These are phyloP conservation scores for Colletotrichum sp. DNA, from an alignment of 2,329 filamentous ascomycete genomes.

Conservation along the genomic window DNA sequence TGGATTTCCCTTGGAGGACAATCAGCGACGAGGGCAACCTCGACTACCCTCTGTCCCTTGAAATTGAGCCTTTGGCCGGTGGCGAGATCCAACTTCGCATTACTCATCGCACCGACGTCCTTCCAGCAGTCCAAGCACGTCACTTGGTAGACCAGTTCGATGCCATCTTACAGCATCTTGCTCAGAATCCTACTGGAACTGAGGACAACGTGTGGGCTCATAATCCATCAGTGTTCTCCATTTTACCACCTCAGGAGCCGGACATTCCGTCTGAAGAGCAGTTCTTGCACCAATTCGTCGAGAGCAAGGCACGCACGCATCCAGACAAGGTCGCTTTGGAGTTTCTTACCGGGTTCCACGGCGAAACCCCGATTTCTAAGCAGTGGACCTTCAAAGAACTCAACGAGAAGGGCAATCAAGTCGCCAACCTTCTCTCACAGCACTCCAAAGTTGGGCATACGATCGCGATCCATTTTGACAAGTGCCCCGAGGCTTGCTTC, in stretches of 20 bases:
- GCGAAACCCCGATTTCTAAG: constrained; percentile 47
- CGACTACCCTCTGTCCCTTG: constrained; percentile 83
- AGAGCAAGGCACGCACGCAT: constrained; percentile 58
- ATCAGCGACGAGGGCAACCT: constrained; percentile 70
- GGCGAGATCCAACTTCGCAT: constrained; percentile 65
- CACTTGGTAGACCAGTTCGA: constrained; percentile 77
- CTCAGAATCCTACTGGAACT: constrained; percentile 50
- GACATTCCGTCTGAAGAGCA: constrained; percentile 61
- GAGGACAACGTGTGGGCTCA: constrained; percentile 42
- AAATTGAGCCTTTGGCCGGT: constrained; percentile 65
- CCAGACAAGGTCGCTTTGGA: constrained; percentile 75
- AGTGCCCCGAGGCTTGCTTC: constrained; percentile 84
- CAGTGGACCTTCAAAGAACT: constrained; percentile 80
- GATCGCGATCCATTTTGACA: constrained; percentile 81
- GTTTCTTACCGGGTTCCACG: constrained; percentile 67
- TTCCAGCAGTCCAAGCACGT: constrained; percentile 72
- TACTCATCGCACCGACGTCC: constrained; percentile 66
- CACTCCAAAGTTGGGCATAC: constrained; percentile 62
- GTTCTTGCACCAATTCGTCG: constrained; percentile 81
- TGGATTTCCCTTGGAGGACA: constrained; percentile 59
- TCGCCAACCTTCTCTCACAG: constrained; percentile 68
- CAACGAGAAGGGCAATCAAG: constrained; percentile 71
- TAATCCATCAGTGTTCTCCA: constrained; percentile 59
- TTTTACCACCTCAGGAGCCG: constrained; percentile 64
- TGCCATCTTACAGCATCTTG: constrained; percentile 62